phyloP scores from a whole-genome alignment of 2,329 filamentous ascomycete species.

The Onygenales sp. region DNA sequence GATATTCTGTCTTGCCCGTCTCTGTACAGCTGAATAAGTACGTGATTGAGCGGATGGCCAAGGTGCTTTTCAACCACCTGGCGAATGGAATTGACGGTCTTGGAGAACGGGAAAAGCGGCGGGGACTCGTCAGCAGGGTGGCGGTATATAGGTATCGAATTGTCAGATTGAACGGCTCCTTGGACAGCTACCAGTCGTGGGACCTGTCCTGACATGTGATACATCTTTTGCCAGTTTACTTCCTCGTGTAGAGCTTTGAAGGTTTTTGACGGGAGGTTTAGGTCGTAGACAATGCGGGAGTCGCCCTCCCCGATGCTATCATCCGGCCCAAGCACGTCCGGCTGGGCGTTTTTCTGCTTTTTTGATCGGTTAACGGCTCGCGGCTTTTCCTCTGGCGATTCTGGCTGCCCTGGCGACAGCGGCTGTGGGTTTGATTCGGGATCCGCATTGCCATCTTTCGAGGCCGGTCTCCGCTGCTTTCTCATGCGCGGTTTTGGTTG shows the following conservation, averaged over 20 bases:
- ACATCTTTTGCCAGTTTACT: conserved; percentile 84
- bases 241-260: conserved; percentile 66
- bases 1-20: conserved; percentile 82
- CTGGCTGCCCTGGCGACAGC: background rate
- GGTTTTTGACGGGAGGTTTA: conserved; percentile 52
- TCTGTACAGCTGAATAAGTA: conserved; percentile 88
- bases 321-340: conserved; percentile 33
- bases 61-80: conserved; percentile 59
- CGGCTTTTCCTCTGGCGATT: background rate
- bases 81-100: conserved; percentile 60
- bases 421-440: background rate
- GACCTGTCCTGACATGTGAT: conserved; percentile 81
- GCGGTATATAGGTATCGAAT: conserved; percentile 75
- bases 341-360: conserved; percentile 15
- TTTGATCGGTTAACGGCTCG: conserved; percentile 1
- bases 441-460: background rate
- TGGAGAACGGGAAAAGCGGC: conserved; percentile 64
- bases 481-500: background rate
- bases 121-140: conserved; percentile 87
- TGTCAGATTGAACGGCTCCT: conserved; percentile 58
- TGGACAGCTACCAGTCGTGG: conserved; percentile 87
- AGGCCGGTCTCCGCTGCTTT: background rate
- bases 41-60: conserved; percentile 80
- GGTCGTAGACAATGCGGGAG: conserved; percentile 60
- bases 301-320: conserved; percentile 68